These are phyloP conservation scores for Tausonia pullulans DNA, from an alignment of 1,284 basidiomycete genomes.

Conservation along the genomic window DNA sequence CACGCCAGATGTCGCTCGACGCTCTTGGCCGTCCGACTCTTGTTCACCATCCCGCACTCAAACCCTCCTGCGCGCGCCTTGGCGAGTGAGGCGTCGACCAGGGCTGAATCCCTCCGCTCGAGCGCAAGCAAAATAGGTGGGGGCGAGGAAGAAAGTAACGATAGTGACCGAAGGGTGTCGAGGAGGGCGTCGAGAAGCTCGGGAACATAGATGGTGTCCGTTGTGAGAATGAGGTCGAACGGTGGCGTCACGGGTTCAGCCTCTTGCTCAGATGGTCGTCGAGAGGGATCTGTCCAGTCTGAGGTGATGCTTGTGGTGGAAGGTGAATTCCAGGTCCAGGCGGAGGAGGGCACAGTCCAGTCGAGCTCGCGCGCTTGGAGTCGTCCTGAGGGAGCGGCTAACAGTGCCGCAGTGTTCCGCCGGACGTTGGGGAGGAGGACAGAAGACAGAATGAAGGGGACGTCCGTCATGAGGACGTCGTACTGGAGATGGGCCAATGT, in stretches of 20 bases:
- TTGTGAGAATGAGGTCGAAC: constrained; percentile 68
- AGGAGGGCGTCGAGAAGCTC: constrained; percentile 59
- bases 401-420: constrained; percentile 34
- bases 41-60: constrained; percentile 47
- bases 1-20: constrained; percentile 47
- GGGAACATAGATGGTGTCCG: constrained; percentile 69
- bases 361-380: constrained; percentile 20
- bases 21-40: constrained; percentile 49
- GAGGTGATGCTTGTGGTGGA: constrained; percentile 23
- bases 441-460: constrained; percentile 51
- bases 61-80: constrained; percentile 44
- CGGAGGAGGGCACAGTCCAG: constrained; percentile 38
- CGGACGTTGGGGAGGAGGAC: constrained; percentile 58
- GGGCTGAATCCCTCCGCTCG: constrained; percentile 59
- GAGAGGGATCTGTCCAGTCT: background rate
- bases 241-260: constrained; percentile 34
- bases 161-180: constrained; percentile 49
- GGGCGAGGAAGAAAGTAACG: constrained; percentile 32
- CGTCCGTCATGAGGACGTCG: constrained; percentile 69
- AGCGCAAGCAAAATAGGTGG: constrained; percentile 56
- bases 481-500: constrained; percentile 58
- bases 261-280: background rate
- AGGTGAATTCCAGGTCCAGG: constrained; percentile 34
- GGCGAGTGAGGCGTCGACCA: constrained; percentile 50
- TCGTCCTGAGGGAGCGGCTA: background rate